Base-by-base conservation (phyloP, 2,329 filamentous ascomycete species). In the Aspergillus pseudoterreus region DNA sequence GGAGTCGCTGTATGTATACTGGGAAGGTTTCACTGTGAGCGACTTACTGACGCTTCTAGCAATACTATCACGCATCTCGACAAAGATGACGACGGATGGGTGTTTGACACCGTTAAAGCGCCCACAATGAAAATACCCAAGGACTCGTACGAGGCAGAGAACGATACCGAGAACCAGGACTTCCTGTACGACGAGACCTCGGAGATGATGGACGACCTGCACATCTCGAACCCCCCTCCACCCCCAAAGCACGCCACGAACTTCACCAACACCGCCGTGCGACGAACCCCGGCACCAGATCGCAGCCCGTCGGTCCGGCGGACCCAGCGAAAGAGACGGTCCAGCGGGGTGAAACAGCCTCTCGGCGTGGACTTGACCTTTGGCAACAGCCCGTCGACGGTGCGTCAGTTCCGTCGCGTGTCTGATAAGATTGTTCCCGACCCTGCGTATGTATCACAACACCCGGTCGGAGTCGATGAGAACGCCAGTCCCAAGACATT, bases 301-400 rank as follows among this genome's bases (percentile, higher is more conserved):
- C 63, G 49, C 53, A 77, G 76, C 15, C 76, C 75, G 15, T 74
- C 68, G 19, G 53, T 69, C n/a, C 68, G 65, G 49, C 67, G 68
- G 42, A 63, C 66, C 49, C 71, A 65, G 51, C 69, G 64, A 30
- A 77, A 74, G 59, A 67, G 75, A 49, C 63, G 68, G 39, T 73
- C 73, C 9, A 78, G 74, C 51, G 78, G 78, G 2, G 71, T 82
- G 1, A 91, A 90, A 71, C 86, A 89, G 57, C 92, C 92, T 0
- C 79, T 96, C 2, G 90, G 91, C 50, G 82, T 94, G 1, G 90
- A 97, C 64, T 86, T 95, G 78, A 95, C 87, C 5, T 97, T 95
- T 72, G 94, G 92, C 47, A 97, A 97, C 70, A 88, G 86, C 6
- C 90, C 89, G 1, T 96, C 92, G 1, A 96, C 92, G 14, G 90